Conservation (phyloP, 306 rosid species). For the Canavalia ensiformis region DNA sequence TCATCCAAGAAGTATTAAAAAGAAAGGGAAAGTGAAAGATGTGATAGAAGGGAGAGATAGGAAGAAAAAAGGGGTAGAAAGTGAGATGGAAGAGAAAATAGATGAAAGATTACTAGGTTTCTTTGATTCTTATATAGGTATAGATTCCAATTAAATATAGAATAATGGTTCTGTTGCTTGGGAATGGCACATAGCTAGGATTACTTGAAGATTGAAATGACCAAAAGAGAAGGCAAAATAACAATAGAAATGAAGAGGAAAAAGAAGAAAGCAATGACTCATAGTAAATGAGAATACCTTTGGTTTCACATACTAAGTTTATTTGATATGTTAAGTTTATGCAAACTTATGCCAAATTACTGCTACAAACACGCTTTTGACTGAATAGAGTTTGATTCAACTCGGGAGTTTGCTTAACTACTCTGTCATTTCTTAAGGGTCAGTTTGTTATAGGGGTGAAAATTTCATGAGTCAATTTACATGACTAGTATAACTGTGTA, state of each 20-base stretch:
- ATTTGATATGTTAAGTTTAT: not conserved
- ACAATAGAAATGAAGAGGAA: not conserved
- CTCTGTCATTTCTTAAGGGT: conserved; percentile 6
- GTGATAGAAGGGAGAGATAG: too few relatives aligned
- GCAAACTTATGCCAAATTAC: conserved; percentile 13
- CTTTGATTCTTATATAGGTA: not conserved
- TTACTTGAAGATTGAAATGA: not conserved
- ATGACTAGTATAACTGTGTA: not conserved
- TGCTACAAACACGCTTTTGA: not conserved
- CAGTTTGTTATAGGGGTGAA: not conserved
- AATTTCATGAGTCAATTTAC: not conserved
- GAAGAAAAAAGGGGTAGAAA: too few relatives aligned
- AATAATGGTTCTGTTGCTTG: conserved; percentile 1
- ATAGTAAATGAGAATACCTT: conserved; percentile 10
- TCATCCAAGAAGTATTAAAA: too few relatives aligned
- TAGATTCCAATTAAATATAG: not conserved
- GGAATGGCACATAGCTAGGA: not conserved
- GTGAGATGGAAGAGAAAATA: too few relatives aligned
- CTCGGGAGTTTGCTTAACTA: conserved; percentile 2
- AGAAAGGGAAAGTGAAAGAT: too few relatives aligned
- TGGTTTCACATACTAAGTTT: not conserved
- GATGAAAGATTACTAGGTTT: too few relatives aligned
- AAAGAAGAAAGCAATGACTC: not conserved
- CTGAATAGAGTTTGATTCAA: conserved; percentile 1
- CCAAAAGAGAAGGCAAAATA: not conserved